A percentile compares a stretch with the other conserved stretches of the same genome.
These are phyloP conservation scores for Pichia paraexigua DNA, from an alignment of 805 yeast species.

Conservation along the genomic window DNA sequence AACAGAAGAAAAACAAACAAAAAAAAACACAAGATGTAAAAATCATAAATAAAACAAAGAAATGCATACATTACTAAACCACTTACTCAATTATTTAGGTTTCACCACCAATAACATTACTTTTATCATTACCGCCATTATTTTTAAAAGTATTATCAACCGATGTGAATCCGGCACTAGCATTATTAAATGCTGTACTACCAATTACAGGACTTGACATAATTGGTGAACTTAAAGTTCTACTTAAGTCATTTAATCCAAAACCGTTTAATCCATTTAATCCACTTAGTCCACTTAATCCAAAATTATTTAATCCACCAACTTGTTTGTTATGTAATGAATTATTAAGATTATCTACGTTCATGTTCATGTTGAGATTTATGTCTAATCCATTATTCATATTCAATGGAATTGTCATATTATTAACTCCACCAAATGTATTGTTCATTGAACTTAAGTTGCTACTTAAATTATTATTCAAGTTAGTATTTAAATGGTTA, in stretches of 20 bases:
- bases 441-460: neutral
- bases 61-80: neutral
- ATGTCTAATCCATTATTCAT: neutral
- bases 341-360: neutral
- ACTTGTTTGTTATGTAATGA: neutral
- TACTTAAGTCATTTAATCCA: neutral
- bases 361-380: neutral
- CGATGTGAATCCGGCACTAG: slow-evolving; percentile 1
- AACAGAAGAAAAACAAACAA: neutral
- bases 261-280: slow-evolving; percentile 2
- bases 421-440: neutral
- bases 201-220: neutral
- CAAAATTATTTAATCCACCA: neutral
- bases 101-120: slow-evolving; percentile 1
- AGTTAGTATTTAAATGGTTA: neutral
- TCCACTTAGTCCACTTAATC: neutral
- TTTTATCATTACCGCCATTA: neutral
- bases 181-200: neutral
- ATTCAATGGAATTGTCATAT: neutral
- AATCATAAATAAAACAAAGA: neutral
- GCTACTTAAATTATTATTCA: neutral
- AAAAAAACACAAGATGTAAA: neutral
- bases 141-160: neutral
- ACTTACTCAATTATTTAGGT: neutral
- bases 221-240: slow-evolving; percentile 5